A percentile compares a stretch with the other conserved stretches of the same genome.
Conservation (phyloP, 1,139 yeast genomes). For the Pichia sp. region DNA sequence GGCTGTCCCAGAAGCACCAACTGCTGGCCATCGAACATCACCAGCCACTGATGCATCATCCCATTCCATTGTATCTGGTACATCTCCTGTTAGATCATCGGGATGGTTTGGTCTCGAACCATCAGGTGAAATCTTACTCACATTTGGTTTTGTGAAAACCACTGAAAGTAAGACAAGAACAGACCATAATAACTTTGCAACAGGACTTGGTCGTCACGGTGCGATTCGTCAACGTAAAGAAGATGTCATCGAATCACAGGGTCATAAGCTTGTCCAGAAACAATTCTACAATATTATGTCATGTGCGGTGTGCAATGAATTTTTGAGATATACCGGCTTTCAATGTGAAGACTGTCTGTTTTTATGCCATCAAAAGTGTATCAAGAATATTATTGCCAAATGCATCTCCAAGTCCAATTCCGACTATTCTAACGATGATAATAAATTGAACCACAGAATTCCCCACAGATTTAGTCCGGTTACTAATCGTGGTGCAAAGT, state of each 20-base stretch:
- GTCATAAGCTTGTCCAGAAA: slow-evolving; percentile 93
- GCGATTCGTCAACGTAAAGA: slow-evolving; percentile 95
- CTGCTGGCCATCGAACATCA: slow-evolving; percentile 5
- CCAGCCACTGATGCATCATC: slow-evolving; percentile 3
- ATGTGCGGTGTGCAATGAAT: slow-evolving; percentile 95
- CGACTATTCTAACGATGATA: slow-evolving; percentile 81
- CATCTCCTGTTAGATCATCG: slow-evolving; percentile 36
- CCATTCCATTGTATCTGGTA: slow-evolving; percentile 7
- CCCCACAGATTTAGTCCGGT: slow-evolving; percentile 94
- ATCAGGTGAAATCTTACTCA: slow-evolving; percentile 77
- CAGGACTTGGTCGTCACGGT: slow-evolving; percentile 93
- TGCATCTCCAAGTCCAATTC: slow-evolving; percentile 87
- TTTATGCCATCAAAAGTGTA: slow-evolving; percentile 91
- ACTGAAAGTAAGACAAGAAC: slow-evolving; percentile 29
- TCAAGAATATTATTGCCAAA: slow-evolving; percentile 87
- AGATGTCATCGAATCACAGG: slow-evolving; percentile 92
- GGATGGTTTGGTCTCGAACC: slow-evolving; percentile 96
- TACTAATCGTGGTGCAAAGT: slow-evolving; percentile 89
- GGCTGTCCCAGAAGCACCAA: slow-evolving; percentile 7
- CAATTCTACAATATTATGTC: slow-evolving; percentile 95
- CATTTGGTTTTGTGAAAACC: slow-evolving; percentile 72
- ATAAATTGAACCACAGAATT: slow-evolving; percentile 88
- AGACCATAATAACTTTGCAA: slow-evolving; percentile 37
- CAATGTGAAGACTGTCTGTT: slow-evolving; percentile 96
- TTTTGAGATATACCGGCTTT: slow-evolving; percentile 84